A percentile compares a stretch with the other conserved stretches of the same genome.
phyloP scores from a whole-genome alignment of 257 asterid genomes.

The Knoxia roxburghii region DNA sequence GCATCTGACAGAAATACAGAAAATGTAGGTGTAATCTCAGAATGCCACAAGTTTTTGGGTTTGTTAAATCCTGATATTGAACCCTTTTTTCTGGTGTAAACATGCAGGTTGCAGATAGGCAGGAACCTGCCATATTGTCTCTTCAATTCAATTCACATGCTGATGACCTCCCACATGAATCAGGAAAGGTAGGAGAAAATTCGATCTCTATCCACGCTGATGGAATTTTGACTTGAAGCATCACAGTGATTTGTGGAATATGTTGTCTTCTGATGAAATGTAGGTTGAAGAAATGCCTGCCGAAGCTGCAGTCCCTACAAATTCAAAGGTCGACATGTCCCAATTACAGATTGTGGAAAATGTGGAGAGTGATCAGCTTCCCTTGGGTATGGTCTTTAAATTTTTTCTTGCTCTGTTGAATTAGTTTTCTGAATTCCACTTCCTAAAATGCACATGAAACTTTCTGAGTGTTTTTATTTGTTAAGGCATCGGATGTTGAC shows the following conservation, averaged over 20 bases:
- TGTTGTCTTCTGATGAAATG: constrained; percentile 7
- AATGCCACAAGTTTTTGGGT: constrained; percentile 2
- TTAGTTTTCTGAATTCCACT: neutral
- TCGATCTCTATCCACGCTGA: constrained; percentile 3
- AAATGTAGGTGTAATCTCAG: constrained; percentile 16
- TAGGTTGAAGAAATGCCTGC: constrained; percentile 24
- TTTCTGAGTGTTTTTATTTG: neutral
- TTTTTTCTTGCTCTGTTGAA: neutral
- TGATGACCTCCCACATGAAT: constrained; percentile 13
- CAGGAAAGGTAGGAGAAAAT: constrained; percentile 17
- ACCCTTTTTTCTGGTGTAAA: constrained; percentile 10
- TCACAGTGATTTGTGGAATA: neutral
- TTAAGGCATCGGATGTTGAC: neutral
- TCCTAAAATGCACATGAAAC: constrained; percentile 3
- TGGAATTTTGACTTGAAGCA: neutral
- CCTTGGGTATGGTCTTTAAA: constrained; percentile 16
- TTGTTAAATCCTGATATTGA: neutral
- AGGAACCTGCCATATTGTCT: constrained; percentile 15
- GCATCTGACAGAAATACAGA: constrained; percentile 6
- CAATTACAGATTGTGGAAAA: constrained; percentile 22
- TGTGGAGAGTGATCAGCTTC: constrained; percentile 29
- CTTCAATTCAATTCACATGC: constrained; percentile 12
- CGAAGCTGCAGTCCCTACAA: constrained; percentile 12
- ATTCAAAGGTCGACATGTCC: constrained; percentile 24
- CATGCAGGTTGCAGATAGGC: constrained; percentile 21